Evolutionary conservation across 225 moss, liverwort and hornwort genomes (phyloP), one percentile per base, ranked within the genome.

Genomic region (Antitrichia curtipendula): DNA sequence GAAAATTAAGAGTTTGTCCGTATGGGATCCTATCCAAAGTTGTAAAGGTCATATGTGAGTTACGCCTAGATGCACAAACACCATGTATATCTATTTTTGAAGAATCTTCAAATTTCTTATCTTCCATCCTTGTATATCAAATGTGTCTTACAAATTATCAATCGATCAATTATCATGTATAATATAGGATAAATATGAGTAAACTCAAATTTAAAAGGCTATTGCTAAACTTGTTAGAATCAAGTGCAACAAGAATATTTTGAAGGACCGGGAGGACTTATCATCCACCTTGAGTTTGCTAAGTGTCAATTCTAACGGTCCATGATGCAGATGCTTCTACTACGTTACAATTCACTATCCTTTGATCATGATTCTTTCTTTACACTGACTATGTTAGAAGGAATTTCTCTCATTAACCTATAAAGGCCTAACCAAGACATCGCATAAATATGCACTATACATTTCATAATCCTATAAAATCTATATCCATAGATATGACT

Each of bases 181-280:
- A 32, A 19, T 31, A 6, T 31, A 47, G 19, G 49, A 49, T 49
- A 49, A 49, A 32, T 49, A 0, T 20, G 5, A 40, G 1, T 40
- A 24, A 40, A 69, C 0, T 40, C 24, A 24, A 40, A 40, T 69
- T 69, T 38, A 4, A 49, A 49, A 32, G 32, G 20, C 7, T 4
- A 7, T 50, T 49, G 0, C 4, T 74, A 0, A 20, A 50, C 1
- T 4, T 49, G 3, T 4, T 50, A 49, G 1, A 4, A 50, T 34
- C 2, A 0, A 20, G 1, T 75, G 19, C 50, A 50, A 34, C 0
- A 49, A 19, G 12, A 75, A 50, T 32, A 32, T 49, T 50, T 49
- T 4, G 5, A 32, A 0, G 4, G 13, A 1, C 0, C 0, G 0
- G 0, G 1, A 20, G 7, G 40, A 31, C 5, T 75, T 32, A 29